Percentiles rank a stretch among this genome's conserved stretches.
phyloP scores from a whole-genome alignment of 495 filamentous ascomycete genomes.

The Aspergillus taichungensis region DNA sequence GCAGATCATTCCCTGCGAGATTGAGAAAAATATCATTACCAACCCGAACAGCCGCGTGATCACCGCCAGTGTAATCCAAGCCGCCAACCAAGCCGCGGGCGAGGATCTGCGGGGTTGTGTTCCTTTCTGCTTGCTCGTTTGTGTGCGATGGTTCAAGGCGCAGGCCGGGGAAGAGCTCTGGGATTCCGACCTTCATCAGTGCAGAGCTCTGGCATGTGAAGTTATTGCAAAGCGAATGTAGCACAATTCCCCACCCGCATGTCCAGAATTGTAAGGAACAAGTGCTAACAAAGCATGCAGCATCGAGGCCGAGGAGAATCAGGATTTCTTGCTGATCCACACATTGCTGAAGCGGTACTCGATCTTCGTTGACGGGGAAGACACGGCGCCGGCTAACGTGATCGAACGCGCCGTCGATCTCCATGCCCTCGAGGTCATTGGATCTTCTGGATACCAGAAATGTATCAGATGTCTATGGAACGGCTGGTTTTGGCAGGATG shows the following conservation, averaged over 20 bases:
- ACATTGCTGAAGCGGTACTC: constrained; percentile 89
- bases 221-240: constrained; percentile 87
- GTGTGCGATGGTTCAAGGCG: constrained; percentile 81
- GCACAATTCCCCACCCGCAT: neutral
- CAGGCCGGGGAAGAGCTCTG: constrained; percentile 78
- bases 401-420: constrained; percentile 89
- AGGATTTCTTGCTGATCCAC: constrained; percentile 64
- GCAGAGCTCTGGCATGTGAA: constrained; percentile 79
- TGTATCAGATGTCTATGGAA: constrained; percentile 88
- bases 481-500: constrained; percentile 93
- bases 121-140: constrained; percentile 78
- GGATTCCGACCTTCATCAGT: constrained; percentile 76
- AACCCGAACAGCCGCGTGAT: constrained; percentile 76
- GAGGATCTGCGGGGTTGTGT: constrained; percentile 68
- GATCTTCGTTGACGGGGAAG: constrained; percentile 60
- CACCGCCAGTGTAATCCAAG: constrained; percentile 64
- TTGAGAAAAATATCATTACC: constrained; percentile 63
- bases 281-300: constrained; percentile 22
- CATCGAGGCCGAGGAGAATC: constrained; percentile 76
- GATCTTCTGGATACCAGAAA: constrained; percentile 88
- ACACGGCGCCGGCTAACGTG: constrained; percentile 71
- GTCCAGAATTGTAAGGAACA: neutral
- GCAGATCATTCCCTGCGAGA: constrained; percentile 76
- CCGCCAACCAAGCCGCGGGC: constrained; percentile 73
- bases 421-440: constrained; percentile 79